Evolutionary conservation across 352 stramenopile species (phyloP), one percentile per base, ranked within the genome.

Genomic region (Globisporangium acanthophoron): DNA sequence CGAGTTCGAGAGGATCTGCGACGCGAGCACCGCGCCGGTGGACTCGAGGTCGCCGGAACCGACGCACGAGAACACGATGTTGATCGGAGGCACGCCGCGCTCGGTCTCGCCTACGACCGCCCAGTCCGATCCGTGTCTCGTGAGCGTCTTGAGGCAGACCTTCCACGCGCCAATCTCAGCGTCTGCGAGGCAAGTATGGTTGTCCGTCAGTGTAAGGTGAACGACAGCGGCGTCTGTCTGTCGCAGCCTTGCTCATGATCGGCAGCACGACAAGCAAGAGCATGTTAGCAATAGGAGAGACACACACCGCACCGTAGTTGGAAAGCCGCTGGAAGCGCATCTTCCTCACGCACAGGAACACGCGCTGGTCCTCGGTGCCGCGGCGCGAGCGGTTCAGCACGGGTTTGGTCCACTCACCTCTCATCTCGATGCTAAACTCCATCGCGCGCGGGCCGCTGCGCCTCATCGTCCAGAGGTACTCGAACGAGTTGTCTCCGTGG

Each of bases 401-500:
- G 2, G 85, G 78, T 58, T 92, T 94, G 49, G 43, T 65, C 85
- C 85, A 94, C 33, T 24, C 43, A 12, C 85, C 85, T 2, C 62
- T 58, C 51, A 94, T 85, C 53, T 92, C 78, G 12, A 92, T 75
- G 4, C 50, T 67, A 46, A 89, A 82, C 61, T 94, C 78, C 78
- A 90, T 91, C 13, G 79, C 71, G 1, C 81, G 74, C 11, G 65
- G 58, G 8, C 65, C 72, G 21, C 58, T 74, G 12, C 80, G 74
- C 27, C 70, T 75, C 71, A 91, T 70, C 18, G 60, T 83, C 82
- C 81, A 92, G 29, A 66, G 15, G 57, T 94, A 94, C 51, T 92
- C 80, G 49, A 94, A 94, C 6, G 78, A 78, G 60, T 90, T 92
- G 64, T 94, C 82, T 3, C 81, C 82, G 58, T 94, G 80, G 7